A percentile compares a stretch with the other conserved stretches of the same genome.
phyloP scores from a whole-genome alignment of 345 rosid genomes.

The Murraya paniculata region DNA sequence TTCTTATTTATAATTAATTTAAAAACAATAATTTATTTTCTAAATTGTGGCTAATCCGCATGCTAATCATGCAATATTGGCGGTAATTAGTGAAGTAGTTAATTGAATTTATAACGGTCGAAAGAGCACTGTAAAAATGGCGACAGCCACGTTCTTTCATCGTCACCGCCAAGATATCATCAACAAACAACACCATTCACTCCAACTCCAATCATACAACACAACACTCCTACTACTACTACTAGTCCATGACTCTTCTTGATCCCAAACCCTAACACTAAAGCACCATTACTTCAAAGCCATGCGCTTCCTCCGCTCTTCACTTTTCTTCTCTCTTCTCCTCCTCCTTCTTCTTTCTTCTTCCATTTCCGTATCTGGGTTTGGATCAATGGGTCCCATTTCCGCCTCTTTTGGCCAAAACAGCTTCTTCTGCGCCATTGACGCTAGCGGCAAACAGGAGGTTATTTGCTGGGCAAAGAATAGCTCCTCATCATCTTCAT shows the following conservation, averaged over 20 bases:
- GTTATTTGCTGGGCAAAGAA: slow-evolving; percentile 82
- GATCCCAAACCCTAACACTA: not conserved
- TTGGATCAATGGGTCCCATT: slow-evolving; percentile 80
- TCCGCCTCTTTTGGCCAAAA: slow-evolving; percentile 74
- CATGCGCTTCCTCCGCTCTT: slow-evolving; percentile 19
- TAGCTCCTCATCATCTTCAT: slow-evolving; percentile 37
- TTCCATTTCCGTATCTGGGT: slow-evolving; percentile 47
- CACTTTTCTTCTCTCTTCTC: slow-evolving; percentile 23
- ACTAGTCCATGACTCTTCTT: slow-evolving; percentile 12
- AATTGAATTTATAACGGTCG: not conserved
- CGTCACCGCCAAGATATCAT: slow-evolving; percentile 10
- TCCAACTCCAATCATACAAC: not conserved
- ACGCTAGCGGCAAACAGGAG: slow-evolving; percentile 78
- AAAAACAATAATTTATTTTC: not conserved
- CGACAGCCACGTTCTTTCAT: slow-evolving; percentile 31
- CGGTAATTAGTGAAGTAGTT: slow-evolving; percentile 10
- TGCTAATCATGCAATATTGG: not conserved
- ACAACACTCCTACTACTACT: not conserved
- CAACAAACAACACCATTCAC: not conserved
- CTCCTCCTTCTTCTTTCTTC: slow-evolving; percentile 20
- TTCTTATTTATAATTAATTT: too few species aligned
- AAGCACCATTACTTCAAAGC: slow-evolving; percentile 14
- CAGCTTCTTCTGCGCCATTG: slow-evolving; percentile 95
- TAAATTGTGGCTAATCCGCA: too few species aligned
- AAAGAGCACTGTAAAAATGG: slow-evolving; percentile 25